A percentile compares a stretch with the other conserved stretches of the same genome.
Evolutionary conservation across 2,329 filamentous ascomycete species (phyloP).

Genomic region (Curvularia spicifera): DNA sequence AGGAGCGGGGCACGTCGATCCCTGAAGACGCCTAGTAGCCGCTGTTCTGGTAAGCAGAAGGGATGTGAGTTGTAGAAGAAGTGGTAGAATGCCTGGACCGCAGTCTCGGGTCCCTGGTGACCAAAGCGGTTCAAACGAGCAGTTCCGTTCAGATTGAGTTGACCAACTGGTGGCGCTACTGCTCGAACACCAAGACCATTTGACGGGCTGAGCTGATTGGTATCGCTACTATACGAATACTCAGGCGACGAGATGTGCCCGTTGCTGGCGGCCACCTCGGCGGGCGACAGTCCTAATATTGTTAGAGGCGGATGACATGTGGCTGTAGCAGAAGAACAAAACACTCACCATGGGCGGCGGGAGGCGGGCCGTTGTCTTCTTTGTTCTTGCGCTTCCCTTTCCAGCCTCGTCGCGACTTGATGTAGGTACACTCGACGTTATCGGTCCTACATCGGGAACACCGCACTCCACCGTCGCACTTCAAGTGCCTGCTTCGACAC

Average conservation of each 20-base stretch:
- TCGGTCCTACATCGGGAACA: slow-evolving; percentile 57
- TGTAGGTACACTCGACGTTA: slow-evolving; percentile 57
- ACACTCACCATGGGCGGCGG: slow-evolving; percentile 31
- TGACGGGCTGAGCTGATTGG: slow-evolving; percentile 35
- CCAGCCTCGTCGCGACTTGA: slow-evolving; percentile 60
- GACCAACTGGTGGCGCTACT: slow-evolving; percentile 30
- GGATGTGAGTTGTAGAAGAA: slow-evolving; percentile 65
- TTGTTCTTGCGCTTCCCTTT: slow-evolving; percentile 52
- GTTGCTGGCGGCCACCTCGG: slow-evolving; percentile 27
- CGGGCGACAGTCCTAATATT: slow-evolving; percentile 12
- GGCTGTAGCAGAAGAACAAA: not conserved
- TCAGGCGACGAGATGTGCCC: slow-evolving; percentile 41
- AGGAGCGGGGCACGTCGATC: slow-evolving; percentile 52
- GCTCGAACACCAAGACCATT: slow-evolving; percentile 29
- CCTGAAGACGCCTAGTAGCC: slow-evolving; percentile 51
- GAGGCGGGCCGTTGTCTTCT: slow-evolving; percentile 39
- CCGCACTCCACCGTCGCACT: slow-evolving; percentile 60
- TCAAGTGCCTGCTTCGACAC: slow-evolving; percentile 60
- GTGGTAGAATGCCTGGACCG: slow-evolving; percentile 49
- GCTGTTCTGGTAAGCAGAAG: slow-evolving; percentile 59
- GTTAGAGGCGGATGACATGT: slow-evolving; percentile 6
- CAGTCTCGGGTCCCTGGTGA: slow-evolving; percentile 37
- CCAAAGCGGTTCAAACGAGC: slow-evolving; percentile 40
- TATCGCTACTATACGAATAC: slow-evolving; percentile 39
- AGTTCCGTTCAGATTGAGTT: slow-evolving; percentile 45